Conservation (phyloP, 2,329 filamentous ascomycete genomes). For the Pezicula carpinea region DNA sequence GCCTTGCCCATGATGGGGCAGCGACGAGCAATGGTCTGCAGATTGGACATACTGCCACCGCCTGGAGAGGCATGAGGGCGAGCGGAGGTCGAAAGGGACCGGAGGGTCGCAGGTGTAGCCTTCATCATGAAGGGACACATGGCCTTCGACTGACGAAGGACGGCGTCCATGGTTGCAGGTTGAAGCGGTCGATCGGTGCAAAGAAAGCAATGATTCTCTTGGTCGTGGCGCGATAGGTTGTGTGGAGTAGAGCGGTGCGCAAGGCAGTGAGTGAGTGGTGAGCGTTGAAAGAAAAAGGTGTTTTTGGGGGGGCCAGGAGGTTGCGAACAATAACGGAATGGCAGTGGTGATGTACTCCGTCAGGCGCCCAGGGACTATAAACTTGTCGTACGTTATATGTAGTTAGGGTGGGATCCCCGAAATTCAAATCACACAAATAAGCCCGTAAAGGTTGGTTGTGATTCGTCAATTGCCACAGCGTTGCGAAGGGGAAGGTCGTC, state of each 20-base stretch:
- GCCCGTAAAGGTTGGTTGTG: too few relatives aligned
- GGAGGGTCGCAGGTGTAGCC: slow-evolving; percentile 85
- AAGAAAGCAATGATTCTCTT: background rate
- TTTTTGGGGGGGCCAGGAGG: too few relatives aligned
- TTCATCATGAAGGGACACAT: slow-evolving; percentile 98
- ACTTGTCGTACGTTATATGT: too few relatives aligned
- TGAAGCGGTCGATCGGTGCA: background rate
- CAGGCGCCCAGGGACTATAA: too few relatives aligned
- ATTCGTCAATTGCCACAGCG: too few relatives aligned
- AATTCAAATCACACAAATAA: too few relatives aligned
- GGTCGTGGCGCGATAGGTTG: background rate
- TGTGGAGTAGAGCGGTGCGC: background rate
- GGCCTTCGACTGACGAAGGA: slow-evolving; percentile 90
- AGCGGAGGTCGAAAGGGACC: slow-evolving; percentile 73
- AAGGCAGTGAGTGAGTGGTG: too few relatives aligned
- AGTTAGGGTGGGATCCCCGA: too few relatives aligned
- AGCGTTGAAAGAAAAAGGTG: too few relatives aligned
- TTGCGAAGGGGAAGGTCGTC: too few relatives aligned
- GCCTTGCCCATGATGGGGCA: slow-evolving; percentile 99
- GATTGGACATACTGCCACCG: slow-evolving; percentile 92
- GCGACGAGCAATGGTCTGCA: slow-evolving; percentile 88
- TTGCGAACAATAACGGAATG: too few relatives aligned
- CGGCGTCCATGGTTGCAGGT: slow-evolving; percentile 72
- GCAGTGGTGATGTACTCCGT: too few relatives aligned
- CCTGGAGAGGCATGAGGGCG: slow-evolving; percentile 62